Evolutionary conservation across 2,329 filamentous ascomycete species (phyloP).

Genomic region (Cephalotrichum gorgonifer): DNA sequence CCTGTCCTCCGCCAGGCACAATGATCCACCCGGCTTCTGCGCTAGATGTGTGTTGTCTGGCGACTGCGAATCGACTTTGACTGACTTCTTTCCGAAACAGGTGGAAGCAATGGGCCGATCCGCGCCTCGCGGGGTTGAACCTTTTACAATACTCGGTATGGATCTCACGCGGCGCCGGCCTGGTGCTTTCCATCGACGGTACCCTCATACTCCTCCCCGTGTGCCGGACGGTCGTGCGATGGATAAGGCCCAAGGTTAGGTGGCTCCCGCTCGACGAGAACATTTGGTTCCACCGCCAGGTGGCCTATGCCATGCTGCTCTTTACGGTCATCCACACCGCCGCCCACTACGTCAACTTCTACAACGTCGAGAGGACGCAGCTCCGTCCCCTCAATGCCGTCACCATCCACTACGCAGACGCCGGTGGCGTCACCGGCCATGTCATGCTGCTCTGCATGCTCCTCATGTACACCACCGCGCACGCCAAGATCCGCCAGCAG

Average conservation of each 20-base stretch:
- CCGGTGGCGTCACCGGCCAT: conserved; percentile 89
- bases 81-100: conserved; percentile 32
- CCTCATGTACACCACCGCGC: conserved; percentile 93
- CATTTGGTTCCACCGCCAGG: conserved; percentile 91
- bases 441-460: conserved; percentile 98
- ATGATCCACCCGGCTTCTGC: too few relatives aligned
- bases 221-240: conserved; percentile 81
- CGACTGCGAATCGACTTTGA: neutral
- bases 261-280: conserved; percentile 95
- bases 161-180: conserved; percentile 87
- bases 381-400: conserved; percentile 72
- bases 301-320: conserved; percentile 79
- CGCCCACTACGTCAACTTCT: conserved; percentile 96
- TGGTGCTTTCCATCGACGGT: conserved; percentile 75
- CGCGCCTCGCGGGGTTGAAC: conserved; percentile 67
- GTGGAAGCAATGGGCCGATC: conserved; percentile 65
- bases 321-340: conserved; percentile 70
- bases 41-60: neutral
- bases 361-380: conserved; percentile 81
- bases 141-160: conserved; percentile 80
- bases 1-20: too few relatives aligned
- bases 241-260: conserved; percentile 73
- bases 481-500: conserved; percentile 88
- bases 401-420: conserved; percentile 82
- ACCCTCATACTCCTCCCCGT: conserved; percentile 88